Percentiles rank a stretch among this genome's conserved stretches.
Evolutionary conservation across 2,329 filamentous ascomycete species (phyloP).

Genomic region (Penicillium vulpinum): DNA sequence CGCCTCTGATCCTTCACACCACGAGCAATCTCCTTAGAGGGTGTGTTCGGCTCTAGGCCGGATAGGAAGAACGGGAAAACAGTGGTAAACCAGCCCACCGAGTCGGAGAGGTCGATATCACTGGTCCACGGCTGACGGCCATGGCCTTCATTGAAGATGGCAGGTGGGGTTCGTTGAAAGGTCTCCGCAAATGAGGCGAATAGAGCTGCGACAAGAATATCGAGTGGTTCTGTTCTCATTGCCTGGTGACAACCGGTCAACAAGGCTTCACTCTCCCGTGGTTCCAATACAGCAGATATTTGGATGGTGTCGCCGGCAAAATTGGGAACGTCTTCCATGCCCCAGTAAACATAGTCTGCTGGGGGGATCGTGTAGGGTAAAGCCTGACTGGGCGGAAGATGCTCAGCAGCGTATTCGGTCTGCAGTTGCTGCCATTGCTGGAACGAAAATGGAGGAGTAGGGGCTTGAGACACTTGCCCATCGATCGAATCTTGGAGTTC

Average conservation of each 20-base stretch:
- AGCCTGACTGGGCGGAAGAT: not conserved
- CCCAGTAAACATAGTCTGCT: not conserved
- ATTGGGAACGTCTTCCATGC: too few species aligned
- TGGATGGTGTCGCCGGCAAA: too few species aligned
- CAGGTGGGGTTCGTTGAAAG: not conserved
- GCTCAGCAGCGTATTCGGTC: not conserved
- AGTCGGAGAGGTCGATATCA: not conserved
- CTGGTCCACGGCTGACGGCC: not conserved
- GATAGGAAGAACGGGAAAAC: not conserved
- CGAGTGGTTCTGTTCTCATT: not conserved
- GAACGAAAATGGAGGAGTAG: not conserved
- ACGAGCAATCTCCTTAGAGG: not conserved
- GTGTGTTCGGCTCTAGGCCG: not conserved
- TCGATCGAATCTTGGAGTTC: not conserved
- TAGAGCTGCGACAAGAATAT: not conserved
- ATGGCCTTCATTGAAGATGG: not conserved
- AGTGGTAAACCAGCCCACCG: conserved; percentile 5
- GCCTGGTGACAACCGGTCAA: not conserved
- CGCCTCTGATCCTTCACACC: not conserved
- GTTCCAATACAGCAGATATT: too few species aligned
- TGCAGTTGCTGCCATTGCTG: not conserved
- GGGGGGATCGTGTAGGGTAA: not conserved
- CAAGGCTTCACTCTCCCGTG: too few species aligned
- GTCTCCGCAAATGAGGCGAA: not conserved
- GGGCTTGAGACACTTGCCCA: not conserved